A percentile compares a stretch with the other conserved stretches of the same genome.
Evolutionary conservation across 805 yeast genomes (phyloP).

Genomic region (Yarrowia sp.): DNA sequence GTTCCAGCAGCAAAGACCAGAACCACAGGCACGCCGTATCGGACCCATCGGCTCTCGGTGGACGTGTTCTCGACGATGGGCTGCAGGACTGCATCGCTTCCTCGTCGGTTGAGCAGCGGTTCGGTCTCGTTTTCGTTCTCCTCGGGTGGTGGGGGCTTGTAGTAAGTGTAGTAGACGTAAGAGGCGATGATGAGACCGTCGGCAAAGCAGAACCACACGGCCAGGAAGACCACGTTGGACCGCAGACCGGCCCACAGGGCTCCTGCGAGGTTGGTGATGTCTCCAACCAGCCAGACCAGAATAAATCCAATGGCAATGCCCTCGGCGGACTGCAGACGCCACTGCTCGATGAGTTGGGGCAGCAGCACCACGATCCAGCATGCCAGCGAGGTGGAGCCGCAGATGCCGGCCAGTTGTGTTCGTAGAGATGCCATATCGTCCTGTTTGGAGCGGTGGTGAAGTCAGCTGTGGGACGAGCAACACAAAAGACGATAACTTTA

Average conservation of each 20-base stretch:
- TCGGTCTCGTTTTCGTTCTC: conserved; percentile 40
- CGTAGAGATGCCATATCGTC: conserved; percentile 19
- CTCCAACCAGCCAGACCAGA: conserved; percentile 75
- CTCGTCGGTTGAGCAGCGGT: conserved; percentile 48
- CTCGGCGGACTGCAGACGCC: conserved; percentile 73
- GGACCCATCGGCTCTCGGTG: conserved; percentile 54
- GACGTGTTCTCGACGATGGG: conserved; percentile 56
- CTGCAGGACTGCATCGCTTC: conserved; percentile 43
- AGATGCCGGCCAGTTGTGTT: conserved; percentile 59
- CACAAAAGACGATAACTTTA: conserved; percentile 12
- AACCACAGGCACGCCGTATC: conserved; percentile 63
- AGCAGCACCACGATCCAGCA: conserved; percentile 79
- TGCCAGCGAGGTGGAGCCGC: conserved; percentile 75
- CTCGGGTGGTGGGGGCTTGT: conserved; percentile 26
- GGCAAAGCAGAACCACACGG: conserved; percentile 78
- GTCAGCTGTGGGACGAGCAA: not conserved
- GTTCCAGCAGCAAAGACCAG: conserved; percentile 70
- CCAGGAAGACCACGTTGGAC: conserved; percentile 73
- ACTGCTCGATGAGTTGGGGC: conserved; percentile 82
- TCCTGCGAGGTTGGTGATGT: conserved; percentile 69
- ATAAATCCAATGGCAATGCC: conserved; percentile 77
- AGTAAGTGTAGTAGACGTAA: conserved; percentile 60
- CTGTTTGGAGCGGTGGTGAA: conserved; percentile 6
- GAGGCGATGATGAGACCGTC: conserved; percentile 66
- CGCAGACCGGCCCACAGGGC: conserved; percentile 72